Evolutionary conservation across 768 basidiomycete species (phyloP).

Genomic region (Boletus rubroflammeus): DNA sequence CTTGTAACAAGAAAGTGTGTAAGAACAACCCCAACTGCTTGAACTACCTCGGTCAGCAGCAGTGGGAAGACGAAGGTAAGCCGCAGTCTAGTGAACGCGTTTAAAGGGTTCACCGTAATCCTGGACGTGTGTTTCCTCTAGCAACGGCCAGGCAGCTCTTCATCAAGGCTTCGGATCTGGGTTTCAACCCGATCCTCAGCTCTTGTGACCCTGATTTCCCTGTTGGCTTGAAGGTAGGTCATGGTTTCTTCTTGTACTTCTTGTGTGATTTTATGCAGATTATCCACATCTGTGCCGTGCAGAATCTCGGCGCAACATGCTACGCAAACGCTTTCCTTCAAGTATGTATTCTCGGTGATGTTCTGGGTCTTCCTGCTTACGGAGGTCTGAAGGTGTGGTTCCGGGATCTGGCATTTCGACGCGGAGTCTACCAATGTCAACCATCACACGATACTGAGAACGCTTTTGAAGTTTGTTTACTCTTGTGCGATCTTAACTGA

Average conservation of each 20-base stretch:
- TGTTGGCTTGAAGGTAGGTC: constrained; percentile 70
- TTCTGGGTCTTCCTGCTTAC: constrained; percentile 4
- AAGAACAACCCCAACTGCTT: constrained; percentile 79
- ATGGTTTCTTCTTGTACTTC: not conserved
- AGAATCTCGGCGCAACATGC: constrained; percentile 97
- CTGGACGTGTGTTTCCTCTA: constrained; percentile 26
- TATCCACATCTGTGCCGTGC: constrained; percentile 1
- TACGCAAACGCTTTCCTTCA: constrained; percentile 96
- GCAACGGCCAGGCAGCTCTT: constrained; percentile 51
- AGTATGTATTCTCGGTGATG: constrained; percentile 37
- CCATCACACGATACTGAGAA: constrained; percentile 49
- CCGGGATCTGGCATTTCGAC: constrained; percentile 76
- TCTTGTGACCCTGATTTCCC: constrained; percentile 55
- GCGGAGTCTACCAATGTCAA: constrained; percentile 77
- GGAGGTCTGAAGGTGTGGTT: constrained; percentile 74
- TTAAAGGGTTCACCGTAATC: not conserved
- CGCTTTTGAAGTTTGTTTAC: constrained; percentile 39
- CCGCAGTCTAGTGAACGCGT: constrained; percentile 8
- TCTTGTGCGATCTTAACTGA: not conserved
- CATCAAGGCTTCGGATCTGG: constrained; percentile 49
- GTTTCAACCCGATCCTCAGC: constrained; percentile 49
- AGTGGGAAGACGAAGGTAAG: constrained; percentile 74
- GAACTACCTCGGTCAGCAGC: constrained; percentile 81
- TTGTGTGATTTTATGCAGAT: not conserved
- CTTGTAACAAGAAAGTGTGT: constrained; percentile 64